phyloP scores from a whole-genome alignment of 371 early-diverging fungal genomes.

The Zychaea mexicana region DNA sequence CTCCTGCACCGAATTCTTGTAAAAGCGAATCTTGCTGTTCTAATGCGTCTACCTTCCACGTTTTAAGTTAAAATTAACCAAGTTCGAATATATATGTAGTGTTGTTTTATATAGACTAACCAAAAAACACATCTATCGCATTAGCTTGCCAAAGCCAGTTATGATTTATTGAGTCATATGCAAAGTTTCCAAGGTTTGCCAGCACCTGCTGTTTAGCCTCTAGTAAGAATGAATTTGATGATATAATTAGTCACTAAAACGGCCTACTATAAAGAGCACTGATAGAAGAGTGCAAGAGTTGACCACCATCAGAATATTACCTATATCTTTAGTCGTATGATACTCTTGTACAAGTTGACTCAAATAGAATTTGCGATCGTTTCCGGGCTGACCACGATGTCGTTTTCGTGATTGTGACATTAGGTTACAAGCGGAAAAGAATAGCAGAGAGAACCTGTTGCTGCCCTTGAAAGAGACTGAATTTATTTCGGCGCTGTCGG shows the following conservation, averaged over 20 bases:
- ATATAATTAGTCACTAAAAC: background rate
- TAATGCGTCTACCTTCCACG: conserved; percentile 23
- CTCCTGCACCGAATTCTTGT: conserved; percentile 55
- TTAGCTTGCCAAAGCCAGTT: conserved; percentile 47
- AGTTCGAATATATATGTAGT: background rate
- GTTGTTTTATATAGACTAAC: conserved; percentile 17
- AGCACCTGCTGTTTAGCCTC: conserved; percentile 57
- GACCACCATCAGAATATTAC: too few relatives aligned
- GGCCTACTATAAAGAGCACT: background rate
- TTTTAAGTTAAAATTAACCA: background rate
- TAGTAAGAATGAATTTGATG: conserved; percentile 14
- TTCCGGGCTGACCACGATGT: conserved; percentile 2
- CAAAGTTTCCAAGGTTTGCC: conserved; percentile 64
- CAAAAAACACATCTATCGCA: conserved; percentile 52
- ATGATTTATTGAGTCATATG: conserved; percentile 65
- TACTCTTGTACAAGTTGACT: conserved; percentile 43
- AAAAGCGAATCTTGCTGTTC: conserved; percentile 31
- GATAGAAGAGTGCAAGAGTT: background rate
- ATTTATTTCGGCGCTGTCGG: too few relatives aligned
- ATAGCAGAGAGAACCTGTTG: too few relatives aligned
- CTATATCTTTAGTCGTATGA: conserved; percentile 27
- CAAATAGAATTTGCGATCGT: conserved; percentile 34
- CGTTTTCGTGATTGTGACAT: background rate
- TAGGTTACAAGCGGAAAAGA: background rate
- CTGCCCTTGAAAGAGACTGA: too few relatives aligned